These are phyloP conservation scores for Hypsizygus ulmarius DNA, from an alignment of 1,284 basidiomycete species.

Conservation along the genomic window DNA sequence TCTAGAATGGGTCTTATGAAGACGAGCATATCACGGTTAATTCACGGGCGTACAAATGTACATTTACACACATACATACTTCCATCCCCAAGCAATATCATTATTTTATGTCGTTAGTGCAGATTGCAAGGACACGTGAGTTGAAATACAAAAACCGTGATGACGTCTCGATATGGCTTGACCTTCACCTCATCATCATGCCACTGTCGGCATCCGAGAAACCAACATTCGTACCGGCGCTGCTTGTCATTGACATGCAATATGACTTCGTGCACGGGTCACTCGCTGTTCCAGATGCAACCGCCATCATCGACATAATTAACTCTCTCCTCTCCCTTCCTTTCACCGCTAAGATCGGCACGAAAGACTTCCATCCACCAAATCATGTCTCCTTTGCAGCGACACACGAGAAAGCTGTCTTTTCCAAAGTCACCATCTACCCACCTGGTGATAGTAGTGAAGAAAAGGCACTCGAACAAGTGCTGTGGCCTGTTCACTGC, in stretches of 20 bases:
- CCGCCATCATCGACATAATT: conserved; percentile 39
- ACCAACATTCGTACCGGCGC: conserved; percentile 30
- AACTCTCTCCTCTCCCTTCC: conserved; percentile 39
- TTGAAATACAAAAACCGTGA: too few species aligned
- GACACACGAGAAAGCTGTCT: conserved; percentile 36
- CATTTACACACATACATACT: too few species aligned
- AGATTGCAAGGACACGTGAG: too few species aligned
- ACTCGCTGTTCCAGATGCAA: conserved; percentile 44
- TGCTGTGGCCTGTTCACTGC: conserved; percentile 53
- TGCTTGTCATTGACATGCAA: conserved; percentile 44
- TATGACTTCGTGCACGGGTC: conserved; percentile 47
- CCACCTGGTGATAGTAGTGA: conserved; percentile 34
- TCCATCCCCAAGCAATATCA: too few species aligned
- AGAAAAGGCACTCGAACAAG: conserved; percentile 37
- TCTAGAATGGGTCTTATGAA: too few species aligned
- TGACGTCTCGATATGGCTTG: too few species aligned
- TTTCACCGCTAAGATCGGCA: conserved; percentile 42
- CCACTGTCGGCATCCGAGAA: conserved; percentile 1
- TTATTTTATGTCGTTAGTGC: too few species aligned
- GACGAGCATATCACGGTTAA: too few species aligned
- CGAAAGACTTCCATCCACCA: conserved; percentile 48
- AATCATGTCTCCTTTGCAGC: conserved; percentile 51
- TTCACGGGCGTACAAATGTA: too few species aligned
- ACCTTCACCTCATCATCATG: too few species aligned
- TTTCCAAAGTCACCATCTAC: conserved; percentile 35